Evolutionary conservation across 768 basidiomycete genomes (phyloP), one percentile per base, ranked within the genome.

Genomic region (Lactifluus rugatus): DNA sequence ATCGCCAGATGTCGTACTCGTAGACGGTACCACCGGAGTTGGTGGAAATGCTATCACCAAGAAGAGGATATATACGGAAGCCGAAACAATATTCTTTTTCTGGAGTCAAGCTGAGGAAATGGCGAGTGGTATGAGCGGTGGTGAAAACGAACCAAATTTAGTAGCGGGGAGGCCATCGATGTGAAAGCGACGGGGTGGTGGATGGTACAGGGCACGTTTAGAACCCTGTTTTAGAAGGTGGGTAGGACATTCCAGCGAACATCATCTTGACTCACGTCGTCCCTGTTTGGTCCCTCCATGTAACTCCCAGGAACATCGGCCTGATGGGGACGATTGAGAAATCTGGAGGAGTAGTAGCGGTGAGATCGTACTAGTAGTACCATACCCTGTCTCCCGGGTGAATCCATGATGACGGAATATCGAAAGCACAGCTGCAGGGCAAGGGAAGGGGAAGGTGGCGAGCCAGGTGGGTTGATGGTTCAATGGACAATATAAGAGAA

Each of bases 1-100:
- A 74, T 26, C 89, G 76, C 81, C 86, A 89, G 37, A 92, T 75
- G 14, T 85, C 84, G 65, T 92, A 91, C 57, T 81, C 81, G 9
- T 69, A 65, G 47, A 71, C 58, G 1, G 70, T 71, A 9, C 54
- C 13, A 26, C 60, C 59, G 3, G 70, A 70, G 21, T 52, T 65
- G 25, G 54, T 37, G 3, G 71, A 67, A 13, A 28, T 28, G 23
- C 36, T n/a, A 23, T 59, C 56, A 13, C 34, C 34, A 17, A 14
- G 25, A 36, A 69, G 31, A 36, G 69, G 68, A 21, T 28, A 50
- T 46, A 70, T 57, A 17, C 62, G 60, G 51, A 71, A 52, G 8
- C 70, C 70, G 52, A 66, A 69, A 56, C 50, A 34, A 44, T 49
- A 58, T 26, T 52, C 42, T 9, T 37, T 50, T 28, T 68, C 67